Evolutionary conservation across 2,329 filamentous ascomycete genomes (phyloP).

Genomic region (Aspergillus fructus): DNA sequence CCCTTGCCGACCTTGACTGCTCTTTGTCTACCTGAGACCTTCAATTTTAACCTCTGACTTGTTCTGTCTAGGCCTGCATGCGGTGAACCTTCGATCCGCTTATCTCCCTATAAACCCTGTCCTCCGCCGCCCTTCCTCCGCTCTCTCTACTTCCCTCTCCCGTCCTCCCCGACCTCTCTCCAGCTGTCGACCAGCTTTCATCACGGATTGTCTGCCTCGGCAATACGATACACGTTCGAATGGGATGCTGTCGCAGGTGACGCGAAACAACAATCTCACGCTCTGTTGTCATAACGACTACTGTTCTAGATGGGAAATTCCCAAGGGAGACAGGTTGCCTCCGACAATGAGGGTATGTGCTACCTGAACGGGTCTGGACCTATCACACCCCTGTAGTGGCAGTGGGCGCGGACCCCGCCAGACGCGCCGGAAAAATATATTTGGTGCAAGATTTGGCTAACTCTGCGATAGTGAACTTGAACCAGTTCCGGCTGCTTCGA

Average conservation of each 20-base stretch:
- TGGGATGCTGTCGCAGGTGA: conserved; percentile 27
- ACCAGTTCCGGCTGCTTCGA: conserved; percentile 91
- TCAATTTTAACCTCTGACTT: conserved; percentile 14
- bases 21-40: conserved; percentile 12
- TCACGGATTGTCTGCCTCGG: background rate
- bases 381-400: background rate
- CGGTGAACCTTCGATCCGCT: conserved; percentile 4
- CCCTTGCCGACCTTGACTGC: conserved; percentile 6
- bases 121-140: background rate
- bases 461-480: conserved; percentile 73
- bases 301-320: conserved; percentile 76
- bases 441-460: conserved; percentile 17
- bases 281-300: conserved; percentile 20
- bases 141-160: background rate
- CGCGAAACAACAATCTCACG: conserved; percentile 18
- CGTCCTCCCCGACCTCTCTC: background rate
- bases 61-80: conserved; percentile 14
- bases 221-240: conserved; percentile 3
- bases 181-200: background rate
- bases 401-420: background rate
- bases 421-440: background rate
- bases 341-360: conserved; percentile 83
- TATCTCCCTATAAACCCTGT: conserved; percentile 12
- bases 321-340: conserved; percentile 88
- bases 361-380: background rate